Percentiles rank a stretch among this genome's conserved stretches.
Conservation (phyloP, 139 green algal genomes). For the Tetratostichococcus sp. region DNA sequence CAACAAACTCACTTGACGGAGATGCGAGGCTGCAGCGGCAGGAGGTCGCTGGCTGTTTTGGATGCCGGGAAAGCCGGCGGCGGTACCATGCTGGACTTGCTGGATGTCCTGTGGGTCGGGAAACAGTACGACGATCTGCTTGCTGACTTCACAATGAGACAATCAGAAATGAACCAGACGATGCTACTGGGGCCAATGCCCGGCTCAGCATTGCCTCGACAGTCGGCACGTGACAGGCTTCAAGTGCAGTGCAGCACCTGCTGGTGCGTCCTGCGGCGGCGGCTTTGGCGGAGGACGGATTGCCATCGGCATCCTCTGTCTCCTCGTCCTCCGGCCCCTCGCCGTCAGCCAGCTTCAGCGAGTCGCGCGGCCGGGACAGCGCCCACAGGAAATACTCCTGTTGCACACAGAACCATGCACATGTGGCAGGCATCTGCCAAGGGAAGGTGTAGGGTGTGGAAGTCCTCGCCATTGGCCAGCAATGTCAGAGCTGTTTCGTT, state of each 20-base stretch:
- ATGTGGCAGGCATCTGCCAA: not conserved
- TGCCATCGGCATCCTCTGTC: not conserved
- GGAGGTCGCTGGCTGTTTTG: not conserved
- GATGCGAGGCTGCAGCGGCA: not conserved
- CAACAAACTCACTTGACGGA: not conserved
- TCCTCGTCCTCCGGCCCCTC: not conserved
- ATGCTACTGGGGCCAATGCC: not conserved
- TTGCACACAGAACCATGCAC: no score
- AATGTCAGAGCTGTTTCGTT: no score
- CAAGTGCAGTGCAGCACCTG: no score
- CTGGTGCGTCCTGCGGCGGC: no score
- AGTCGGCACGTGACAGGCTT: no score
- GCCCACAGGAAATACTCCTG: constrained; percentile 53
- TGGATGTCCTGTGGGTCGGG: not conserved
- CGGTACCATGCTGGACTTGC: not conserved
- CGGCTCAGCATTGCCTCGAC: no score
- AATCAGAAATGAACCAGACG: no score
- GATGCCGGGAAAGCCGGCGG: not conserved
- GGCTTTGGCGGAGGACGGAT: no score
- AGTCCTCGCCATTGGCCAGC: no score
- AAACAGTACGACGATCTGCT: no score
- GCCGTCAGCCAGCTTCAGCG: not conserved
- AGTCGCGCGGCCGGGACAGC: constrained; percentile 25
- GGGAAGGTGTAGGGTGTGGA: no score
- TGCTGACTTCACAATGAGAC: no score